phyloP scores from a whole-genome alignment of 768 basidiomycete species.

The Russula ochroleuca region DNA sequence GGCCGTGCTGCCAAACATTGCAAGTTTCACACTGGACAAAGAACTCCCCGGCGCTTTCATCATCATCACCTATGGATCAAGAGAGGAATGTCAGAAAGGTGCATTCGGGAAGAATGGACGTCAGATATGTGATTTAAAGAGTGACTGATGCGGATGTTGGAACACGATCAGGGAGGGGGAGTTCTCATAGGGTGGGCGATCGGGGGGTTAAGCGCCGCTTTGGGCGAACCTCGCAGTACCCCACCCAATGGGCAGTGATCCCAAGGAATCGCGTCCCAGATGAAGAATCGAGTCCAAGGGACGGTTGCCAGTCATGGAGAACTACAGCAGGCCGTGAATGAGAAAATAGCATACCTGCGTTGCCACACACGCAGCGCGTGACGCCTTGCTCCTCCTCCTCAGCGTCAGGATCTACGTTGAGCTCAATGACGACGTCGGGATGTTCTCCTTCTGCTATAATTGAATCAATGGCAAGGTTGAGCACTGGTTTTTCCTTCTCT shows the following conservation, averaged over 20 bases:
- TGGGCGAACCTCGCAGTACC: slow-evolving; percentile 11
- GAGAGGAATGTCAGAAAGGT: slow-evolving; percentile 31
- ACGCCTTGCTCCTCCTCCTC: slow-evolving; percentile 54
- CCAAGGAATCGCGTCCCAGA: slow-evolving; percentile 11
- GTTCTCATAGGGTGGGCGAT: slow-evolving; percentile 2
- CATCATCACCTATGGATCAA: slow-evolving; percentile 50
- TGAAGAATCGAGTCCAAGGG: neutral
- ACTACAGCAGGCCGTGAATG: slow-evolving; percentile 13
- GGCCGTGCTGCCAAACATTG: slow-evolving; percentile 97
- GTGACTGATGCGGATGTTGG: neutral
- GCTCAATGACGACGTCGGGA: slow-evolving; percentile 33
- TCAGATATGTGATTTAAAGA: neutral
- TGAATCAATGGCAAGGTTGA: slow-evolving; percentile 32
- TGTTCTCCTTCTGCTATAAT: slow-evolving; percentile 32
- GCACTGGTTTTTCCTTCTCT: slow-evolving; percentile 48
- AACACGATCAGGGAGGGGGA: slow-evolving; percentile 11
- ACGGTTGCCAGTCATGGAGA: slow-evolving; percentile 1
- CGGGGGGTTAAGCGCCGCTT: slow-evolving; percentile 16
- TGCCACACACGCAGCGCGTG: slow-evolving; percentile 86
- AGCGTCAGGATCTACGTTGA: slow-evolving; percentile 39
- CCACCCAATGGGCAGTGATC: slow-evolving; percentile 3
- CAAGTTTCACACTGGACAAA: slow-evolving; percentile 98
- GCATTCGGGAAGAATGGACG: slow-evolving; percentile 12
- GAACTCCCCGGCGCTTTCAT: slow-evolving; percentile 84
- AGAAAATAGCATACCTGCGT: slow-evolving; percentile 52